Conservation (phyloP, 768 basidiomycete species). For the Lepiota subincarnata region DNA sequence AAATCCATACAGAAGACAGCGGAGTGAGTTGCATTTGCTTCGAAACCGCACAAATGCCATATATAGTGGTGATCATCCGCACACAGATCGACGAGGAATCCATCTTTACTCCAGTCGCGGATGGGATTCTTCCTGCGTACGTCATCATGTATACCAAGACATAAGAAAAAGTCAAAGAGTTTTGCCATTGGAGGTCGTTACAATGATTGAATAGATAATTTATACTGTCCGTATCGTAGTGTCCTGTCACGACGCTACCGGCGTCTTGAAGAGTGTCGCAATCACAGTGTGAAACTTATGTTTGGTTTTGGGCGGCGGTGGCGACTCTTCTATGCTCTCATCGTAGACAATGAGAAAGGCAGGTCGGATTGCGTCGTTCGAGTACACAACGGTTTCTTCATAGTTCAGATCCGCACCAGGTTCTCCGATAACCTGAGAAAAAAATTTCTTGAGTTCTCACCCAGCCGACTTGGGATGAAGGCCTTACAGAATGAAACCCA, state of each 20-base stretch:
- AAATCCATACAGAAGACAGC: constrained; percentile 18
- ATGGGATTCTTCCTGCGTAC: constrained; percentile 56
- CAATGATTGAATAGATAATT: constrained; percentile 14
- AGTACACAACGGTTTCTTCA: constrained; percentile 65
- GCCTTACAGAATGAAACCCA: constrained; percentile 56
- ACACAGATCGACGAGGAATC: constrained; percentile 42
- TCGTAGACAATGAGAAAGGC: constrained; percentile 66
- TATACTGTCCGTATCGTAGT: constrained; percentile 7
- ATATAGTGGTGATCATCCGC: constrained; percentile 10
- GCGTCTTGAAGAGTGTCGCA: constrained; percentile 43
- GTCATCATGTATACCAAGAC: constrained; percentile 50
- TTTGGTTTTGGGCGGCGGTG: constrained; percentile 9
- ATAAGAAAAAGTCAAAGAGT: constrained; percentile 6
- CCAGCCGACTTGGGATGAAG: neutral
- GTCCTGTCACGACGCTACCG: constrained; percentile 34
- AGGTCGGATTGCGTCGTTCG: constrained; percentile 63
- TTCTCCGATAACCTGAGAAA: constrained; percentile 49
- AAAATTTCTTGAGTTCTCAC: neutral
- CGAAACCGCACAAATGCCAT: constrained; percentile 14
- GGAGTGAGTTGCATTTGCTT: constrained; percentile 22
- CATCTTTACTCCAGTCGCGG: constrained; percentile 49
- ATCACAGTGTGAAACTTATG: constrained; percentile 32
- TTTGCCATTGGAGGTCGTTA: neutral
- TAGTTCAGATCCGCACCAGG: constrained; percentile 67
- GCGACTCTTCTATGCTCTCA: constrained; percentile 15